A percentile compares a stretch with the other conserved stretches of the same genome.
These are phyloP conservation scores for Ogataea neopini DNA, from an alignment of 805 yeast genomes.

Conservation along the genomic window DNA sequence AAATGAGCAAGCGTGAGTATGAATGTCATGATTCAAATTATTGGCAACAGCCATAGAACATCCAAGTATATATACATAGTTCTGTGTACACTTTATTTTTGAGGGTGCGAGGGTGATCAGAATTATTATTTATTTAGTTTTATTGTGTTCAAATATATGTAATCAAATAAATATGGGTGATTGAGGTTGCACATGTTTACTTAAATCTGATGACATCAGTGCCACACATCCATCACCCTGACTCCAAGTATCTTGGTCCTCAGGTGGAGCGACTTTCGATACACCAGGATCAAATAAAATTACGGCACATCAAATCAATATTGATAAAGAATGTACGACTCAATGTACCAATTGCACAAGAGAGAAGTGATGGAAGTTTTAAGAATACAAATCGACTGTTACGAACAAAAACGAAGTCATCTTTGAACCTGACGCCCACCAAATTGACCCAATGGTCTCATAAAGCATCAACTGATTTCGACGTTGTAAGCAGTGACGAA, in stretches of 20 bases:
- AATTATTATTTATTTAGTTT: not conserved
- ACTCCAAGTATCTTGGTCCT: not conserved
- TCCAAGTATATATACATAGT: too few relatives aligned
- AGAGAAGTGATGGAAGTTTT: not conserved
- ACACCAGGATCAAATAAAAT: conserved; percentile 20
- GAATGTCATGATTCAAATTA: conserved; percentile 38
- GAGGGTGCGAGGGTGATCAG: not conserved
- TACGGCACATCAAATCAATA: conserved; percentile 31
- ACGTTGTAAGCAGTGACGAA: conserved; percentile 3
- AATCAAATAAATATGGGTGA: too few relatives aligned
- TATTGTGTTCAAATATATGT: not conserved
- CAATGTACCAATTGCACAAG: not conserved
- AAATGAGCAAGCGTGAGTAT: conserved; percentile 66
- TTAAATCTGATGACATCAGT: conserved; percentile 22
- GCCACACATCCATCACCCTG: conserved; percentile 17
- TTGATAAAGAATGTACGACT: conserved; percentile 19
- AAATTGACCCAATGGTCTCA: not conserved
- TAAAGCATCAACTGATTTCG: conserved; percentile 7
- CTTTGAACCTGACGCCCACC: conserved; percentile 7
- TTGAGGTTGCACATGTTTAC: not conserved
- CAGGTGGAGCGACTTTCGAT: conserved; percentile 10
- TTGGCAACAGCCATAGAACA: too few relatives aligned
- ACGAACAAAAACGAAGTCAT: conserved; percentile 15
- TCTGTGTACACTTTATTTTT: not conserved
- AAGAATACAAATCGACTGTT: not conserved